A percentile compares a stretch with the other conserved stretches of the same genome.
Conservation (phyloP, 2,329 filamentous ascomycete genomes). For the Paracorniculantispora psalliotae region DNA sequence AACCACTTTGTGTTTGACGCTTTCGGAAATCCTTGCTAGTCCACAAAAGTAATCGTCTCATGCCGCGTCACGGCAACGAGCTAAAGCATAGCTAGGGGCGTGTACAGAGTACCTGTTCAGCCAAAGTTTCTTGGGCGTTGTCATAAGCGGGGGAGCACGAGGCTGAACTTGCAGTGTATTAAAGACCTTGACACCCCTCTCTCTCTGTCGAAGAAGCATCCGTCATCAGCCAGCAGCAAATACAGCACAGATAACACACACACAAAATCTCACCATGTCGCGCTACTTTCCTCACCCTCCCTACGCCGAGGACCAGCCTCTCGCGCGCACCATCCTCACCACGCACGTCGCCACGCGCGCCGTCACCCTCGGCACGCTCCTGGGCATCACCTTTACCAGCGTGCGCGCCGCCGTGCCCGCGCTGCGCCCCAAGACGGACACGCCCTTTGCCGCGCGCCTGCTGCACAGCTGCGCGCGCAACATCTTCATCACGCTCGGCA, state of each 20-base stretch:
- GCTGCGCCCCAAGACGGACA: slow-evolving; percentile 25
- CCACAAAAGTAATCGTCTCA: too few species aligned
- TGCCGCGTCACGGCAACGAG: too few species aligned
- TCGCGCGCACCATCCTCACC: slow-evolving; percentile 49
- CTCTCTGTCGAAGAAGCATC: too few species aligned
- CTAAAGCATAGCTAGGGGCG: too few species aligned
- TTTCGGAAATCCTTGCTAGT: too few species aligned
- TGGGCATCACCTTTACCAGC: slow-evolving; percentile 38
- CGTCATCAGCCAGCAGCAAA: too few species aligned
- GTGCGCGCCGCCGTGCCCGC: slow-evolving; percentile 26
- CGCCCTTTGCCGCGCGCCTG: slow-evolving; percentile 29
- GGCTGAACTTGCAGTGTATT: too few species aligned
- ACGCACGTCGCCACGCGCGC: slow-evolving; percentile 55
- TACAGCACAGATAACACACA: neutral
- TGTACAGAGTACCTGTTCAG: too few species aligned
- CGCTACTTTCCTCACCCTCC: slow-evolving; percentile 49
- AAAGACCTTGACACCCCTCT: too few species aligned
- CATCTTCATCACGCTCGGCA: slow-evolving; percentile 38
- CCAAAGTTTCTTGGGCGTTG: too few species aligned
- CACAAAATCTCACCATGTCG: slow-evolving; percentile 40
- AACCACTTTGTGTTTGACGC: too few species aligned
- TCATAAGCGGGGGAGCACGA: too few species aligned
- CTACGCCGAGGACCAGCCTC: slow-evolving; percentile 60
- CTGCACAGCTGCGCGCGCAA: slow-evolving; percentile 42
- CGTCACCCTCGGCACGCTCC: slow-evolving; percentile 46